Percentiles rank a stretch among this genome's conserved stretches.
phyloP scores from a whole-genome alignment of 2,329 filamentous ascomycete genomes.

The Botrytis hyacinthi region DNA sequence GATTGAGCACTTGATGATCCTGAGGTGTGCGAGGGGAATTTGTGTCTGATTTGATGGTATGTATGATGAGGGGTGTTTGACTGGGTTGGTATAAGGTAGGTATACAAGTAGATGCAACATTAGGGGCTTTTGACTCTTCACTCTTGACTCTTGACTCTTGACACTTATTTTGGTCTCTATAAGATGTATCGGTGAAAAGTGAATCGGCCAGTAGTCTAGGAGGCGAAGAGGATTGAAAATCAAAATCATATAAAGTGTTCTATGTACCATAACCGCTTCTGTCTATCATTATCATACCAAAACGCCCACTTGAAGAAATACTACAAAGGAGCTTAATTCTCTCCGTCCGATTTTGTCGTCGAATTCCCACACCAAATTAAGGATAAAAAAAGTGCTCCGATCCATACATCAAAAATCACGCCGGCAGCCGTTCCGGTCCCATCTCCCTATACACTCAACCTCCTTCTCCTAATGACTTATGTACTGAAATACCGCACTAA shows the following conservation, averaged over 20 bases:
- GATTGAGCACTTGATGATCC: not conserved
- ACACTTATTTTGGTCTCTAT: not conserved
- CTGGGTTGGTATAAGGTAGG: not conserved
- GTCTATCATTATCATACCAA: not conserved
- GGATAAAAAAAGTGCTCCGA: not conserved
- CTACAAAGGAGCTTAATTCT: not conserved
- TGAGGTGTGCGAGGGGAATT: not conserved
- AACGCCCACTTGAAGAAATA: not conserved
- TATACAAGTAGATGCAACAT: not conserved
- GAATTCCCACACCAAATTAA: not conserved
- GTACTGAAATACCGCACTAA: conserved; percentile 97
- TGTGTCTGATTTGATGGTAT: not conserved
- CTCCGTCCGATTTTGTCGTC: too few species aligned
- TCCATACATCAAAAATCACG: not conserved
- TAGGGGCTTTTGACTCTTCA: not conserved
- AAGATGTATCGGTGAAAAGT: not conserved
- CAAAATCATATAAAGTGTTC: conserved; percentile 3
- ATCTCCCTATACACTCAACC: not conserved
- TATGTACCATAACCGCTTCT: not conserved
- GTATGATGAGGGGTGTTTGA: not conserved
- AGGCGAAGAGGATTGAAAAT: not conserved
- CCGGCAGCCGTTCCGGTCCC: not conserved
- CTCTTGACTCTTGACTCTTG: not conserved
- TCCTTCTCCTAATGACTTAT: conserved; percentile 69
- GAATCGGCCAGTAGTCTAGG: not conserved